phyloP scores from a whole-genome alignment of 148 eudicot genomes.

The Silene latifolia region DNA sequence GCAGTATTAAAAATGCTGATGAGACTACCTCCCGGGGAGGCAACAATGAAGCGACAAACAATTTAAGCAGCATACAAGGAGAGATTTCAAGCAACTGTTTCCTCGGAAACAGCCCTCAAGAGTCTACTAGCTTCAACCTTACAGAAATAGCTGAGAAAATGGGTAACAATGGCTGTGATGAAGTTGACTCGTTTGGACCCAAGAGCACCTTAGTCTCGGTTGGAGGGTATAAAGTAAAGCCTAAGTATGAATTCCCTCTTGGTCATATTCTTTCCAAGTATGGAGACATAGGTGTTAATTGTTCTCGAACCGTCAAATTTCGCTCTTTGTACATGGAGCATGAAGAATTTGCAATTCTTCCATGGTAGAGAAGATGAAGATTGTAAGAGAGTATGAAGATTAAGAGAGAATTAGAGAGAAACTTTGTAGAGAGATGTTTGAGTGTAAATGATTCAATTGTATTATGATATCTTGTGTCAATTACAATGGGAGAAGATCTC shows the following conservation, averaged over 20 bases:
- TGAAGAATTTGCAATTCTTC: no score
- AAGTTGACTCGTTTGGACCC: conserved; percentile 10
- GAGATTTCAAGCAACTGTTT: background rate
- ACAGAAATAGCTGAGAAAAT: conserved; percentile 11
- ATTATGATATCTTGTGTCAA: no score
- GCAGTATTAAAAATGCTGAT: background rate
- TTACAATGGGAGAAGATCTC: no score
- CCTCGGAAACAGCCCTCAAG: background rate
- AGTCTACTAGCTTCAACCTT: conserved; percentile 4
- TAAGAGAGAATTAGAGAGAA: no score
- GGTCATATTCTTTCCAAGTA: background rate
- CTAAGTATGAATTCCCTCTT: conserved; percentile 5
- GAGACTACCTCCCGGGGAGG: background rate
- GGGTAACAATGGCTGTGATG: conserved; percentile 4
- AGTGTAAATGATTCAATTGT: no score
- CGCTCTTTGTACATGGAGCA: conserved; percentile 7
- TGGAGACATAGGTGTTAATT: conserved; percentile 22
- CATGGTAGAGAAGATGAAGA: no score
- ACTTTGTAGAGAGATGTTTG: no score
- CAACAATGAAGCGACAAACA: background rate
- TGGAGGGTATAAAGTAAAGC: conserved; percentile 12
- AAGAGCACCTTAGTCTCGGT: conserved; percentile 2
- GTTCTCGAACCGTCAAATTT: background rate
- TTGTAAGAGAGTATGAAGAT: no score
- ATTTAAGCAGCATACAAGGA: background rate